Base-by-base conservation (phyloP, 1,284 basidiomycete species). In the Albatrellus sp. region DNA sequence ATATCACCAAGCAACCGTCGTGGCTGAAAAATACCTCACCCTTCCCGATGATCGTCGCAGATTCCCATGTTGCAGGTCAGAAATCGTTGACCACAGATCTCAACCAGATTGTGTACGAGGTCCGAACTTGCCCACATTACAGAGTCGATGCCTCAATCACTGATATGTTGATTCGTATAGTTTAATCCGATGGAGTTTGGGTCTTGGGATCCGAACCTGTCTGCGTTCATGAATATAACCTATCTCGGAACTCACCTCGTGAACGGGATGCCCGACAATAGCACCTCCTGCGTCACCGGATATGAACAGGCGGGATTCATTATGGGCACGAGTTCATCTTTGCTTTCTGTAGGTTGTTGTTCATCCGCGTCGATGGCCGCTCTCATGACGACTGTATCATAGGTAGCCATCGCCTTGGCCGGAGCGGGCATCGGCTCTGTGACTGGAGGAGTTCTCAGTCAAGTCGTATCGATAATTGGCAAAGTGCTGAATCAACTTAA, bases 271-370 rank as follows among this genome's bases (percentile, higher is more conserved):
- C 68, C 77, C 1, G 58, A 57, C n/a, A 73, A 72, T 49, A 55
- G 63, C 2, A 72, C 72, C 2, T 58, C 69, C 2, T 85, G 82
- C 52, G 74, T 80, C 12, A 70, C 66, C 2, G 73, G 71, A 8
- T 83, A 83, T 50, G 80, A 84, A 52, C 73, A 81, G 54, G 76
- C 72, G 0, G 70, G 70, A 0, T 81, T 80, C 54, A 54, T 81
- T 32, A 78, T 80, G 70, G 78, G 78, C 8, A 72, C 71, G 5
- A 78, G 75, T 48, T 72, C 79, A 17, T 78, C 70, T 55, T 54
- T 80, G 30, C 80, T 81, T 60, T 77, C 77, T 51, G 78, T 77
- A 54, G 46, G 63, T 53, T 3, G 2, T 16, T 39, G n/a, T 11
- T 7, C 17, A 8, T 3, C 17, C n/a, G 2, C n/a, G 5, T 12